Evolutionary conservation across 2,329 filamentous ascomycete genomes (phyloP), one percentile per base, ranked within the genome.

Genomic region (Pleurostoma richardsiae): DNA sequence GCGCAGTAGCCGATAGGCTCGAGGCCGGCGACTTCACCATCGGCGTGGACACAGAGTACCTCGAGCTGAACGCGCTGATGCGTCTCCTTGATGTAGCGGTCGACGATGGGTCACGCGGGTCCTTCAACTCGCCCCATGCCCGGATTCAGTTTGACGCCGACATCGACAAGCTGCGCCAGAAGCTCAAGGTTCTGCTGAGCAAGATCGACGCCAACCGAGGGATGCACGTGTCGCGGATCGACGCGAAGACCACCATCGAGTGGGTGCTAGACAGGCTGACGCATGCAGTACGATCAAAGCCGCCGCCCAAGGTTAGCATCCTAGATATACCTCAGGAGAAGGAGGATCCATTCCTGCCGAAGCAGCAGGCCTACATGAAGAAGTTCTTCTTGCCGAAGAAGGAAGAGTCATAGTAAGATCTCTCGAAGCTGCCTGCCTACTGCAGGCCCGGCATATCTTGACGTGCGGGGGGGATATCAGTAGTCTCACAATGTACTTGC

Each of bases 241-340:
- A 95, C 58, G 82, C 87, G 10, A 96, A 95, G 65, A 82, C 83
- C 45, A 75, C 77, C 8, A 73, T 95, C 38, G 86, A 95, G 56
- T 77, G 83, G 48, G 69, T 96, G n/a, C 77, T 84, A 49, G 82
- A 87, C 57, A 80, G 91, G 46, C 71, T 96, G 10, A 68, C 82
- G 41, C 83, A 86, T 60, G 77, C 80, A 3, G 83, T 92, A 42
- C 76, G 90, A 42, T 87, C 86, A 8, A 79, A 77, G 54, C 74
- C 71, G 41, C 75, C 70, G 43, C 72, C 71, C 8, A 80, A 76
- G 57, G 72, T 70, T 49, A 76, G 69, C 53, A 71, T 80, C 4
- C 80, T 77, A 53, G 73, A 74, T 29, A 28, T 66, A 6, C 33
- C 47, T 29, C 65, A 44, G 53, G 53, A 49, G 44, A 59, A 48